These are phyloP conservation scores for Straminergon stramineum DNA, from an alignment of 225 moss, liverwort and hornwort genomes.

Conservation along the genomic window DNA sequence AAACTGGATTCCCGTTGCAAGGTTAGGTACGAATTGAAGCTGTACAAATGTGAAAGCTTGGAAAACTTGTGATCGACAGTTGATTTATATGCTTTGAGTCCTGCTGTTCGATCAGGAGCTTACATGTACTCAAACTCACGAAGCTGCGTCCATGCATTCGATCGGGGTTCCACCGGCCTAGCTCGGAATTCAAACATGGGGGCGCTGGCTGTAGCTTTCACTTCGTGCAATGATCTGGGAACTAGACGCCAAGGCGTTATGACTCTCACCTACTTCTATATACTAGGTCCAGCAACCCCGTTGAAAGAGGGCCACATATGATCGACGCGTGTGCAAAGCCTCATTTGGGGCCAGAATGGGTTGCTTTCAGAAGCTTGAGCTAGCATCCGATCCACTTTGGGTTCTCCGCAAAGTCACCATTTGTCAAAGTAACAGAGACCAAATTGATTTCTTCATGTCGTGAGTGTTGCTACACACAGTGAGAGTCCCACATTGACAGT, in stretches of 20 bases:
- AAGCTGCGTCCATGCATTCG: background rate
- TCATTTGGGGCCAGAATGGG: background rate
- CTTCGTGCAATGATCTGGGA: background rate
- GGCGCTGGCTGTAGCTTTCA: background rate
- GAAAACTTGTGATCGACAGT: no score
- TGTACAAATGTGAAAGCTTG: background rate
- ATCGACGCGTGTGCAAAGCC: background rate
- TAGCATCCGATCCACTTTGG: no score
- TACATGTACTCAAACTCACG: background rate
- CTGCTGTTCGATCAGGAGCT: background rate
- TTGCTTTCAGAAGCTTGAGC: background rate
- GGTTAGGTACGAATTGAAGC: background rate
- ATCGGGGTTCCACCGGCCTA: background rate
- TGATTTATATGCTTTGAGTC: no score
- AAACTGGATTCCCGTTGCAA: background rate
- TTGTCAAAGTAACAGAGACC: background rate
- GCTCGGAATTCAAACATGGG: background rate
- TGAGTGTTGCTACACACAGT: background rate
- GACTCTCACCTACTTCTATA: background rate
- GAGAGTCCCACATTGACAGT: background rate
- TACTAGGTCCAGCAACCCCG: background rate
- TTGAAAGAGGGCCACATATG: background rate
- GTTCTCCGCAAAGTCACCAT: background rate
- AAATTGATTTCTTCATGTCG: no score
- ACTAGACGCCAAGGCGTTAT: background rate